Conservation (phyloP, 805 yeast genomes). For the Ascoidea tarda region DNA sequence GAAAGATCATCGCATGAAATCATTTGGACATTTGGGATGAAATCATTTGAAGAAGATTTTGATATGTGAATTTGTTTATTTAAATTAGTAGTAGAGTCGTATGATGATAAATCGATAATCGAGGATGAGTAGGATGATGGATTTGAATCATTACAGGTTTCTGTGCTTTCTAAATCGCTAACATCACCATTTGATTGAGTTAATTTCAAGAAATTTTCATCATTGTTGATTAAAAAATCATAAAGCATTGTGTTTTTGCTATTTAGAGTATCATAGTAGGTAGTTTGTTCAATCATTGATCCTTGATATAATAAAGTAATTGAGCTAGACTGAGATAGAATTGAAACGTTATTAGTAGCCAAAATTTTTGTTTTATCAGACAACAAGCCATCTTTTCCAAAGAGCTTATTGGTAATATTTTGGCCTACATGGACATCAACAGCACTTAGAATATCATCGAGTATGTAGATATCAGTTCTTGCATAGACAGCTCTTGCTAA, state of each 20-base stretch:
- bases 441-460: conserved; percentile 58
- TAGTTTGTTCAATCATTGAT: conserved; percentile 41
- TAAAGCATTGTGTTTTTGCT: no score
- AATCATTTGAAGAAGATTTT: neutral
- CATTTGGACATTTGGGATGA: neutral
- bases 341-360: conserved; percentile 44
- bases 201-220: neutral
- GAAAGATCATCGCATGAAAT: neutral
- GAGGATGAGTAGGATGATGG: neutral
- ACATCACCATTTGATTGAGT: neutral
- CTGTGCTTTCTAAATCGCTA: neutral
- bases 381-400: conserved; percentile 30
- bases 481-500: conserved; percentile 60
- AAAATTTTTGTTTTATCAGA: conserved; percentile 36
- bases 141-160: neutral
- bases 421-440: conserved; percentile 60
- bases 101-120: neutral
- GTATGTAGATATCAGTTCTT: conserved; percentile 36
- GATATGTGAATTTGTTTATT: neutral
- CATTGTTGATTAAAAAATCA: neutral
- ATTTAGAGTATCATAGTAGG: conserved; percentile 22
- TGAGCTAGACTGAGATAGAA: conserved; percentile 36
- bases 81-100: neutral
- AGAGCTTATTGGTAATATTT: conserved; percentile 35
- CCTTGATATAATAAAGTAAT: conserved; percentile 29